These are phyloP conservation scores for Lactarius quietus DNA, from an alignment of 768 basidiomycete genomes.

Conservation along the genomic window DNA sequence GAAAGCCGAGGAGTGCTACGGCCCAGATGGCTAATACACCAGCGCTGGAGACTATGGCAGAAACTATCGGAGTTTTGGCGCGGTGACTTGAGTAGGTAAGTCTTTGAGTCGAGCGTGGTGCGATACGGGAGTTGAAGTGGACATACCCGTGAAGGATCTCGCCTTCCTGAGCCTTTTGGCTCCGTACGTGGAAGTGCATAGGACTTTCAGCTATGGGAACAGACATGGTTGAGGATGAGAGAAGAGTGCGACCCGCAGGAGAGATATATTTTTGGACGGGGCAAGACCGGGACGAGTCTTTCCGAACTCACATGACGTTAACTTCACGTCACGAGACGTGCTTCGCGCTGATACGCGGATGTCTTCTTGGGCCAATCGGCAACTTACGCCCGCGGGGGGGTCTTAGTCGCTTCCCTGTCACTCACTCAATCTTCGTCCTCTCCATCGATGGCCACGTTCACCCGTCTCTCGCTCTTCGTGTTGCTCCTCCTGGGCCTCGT, in stretches of 20 bases:
- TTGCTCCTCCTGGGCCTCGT: neutral
- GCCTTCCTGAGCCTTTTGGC: neutral
- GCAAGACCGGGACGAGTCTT: neutral
- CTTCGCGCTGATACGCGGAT: neutral
- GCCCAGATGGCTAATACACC: slow-evolving; percentile 18
- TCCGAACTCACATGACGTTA: slow-evolving; percentile 1
- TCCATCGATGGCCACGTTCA: neutral
- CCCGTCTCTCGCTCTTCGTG: neutral
- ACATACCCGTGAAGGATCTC: slow-evolving; percentile 20
- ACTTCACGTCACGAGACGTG: neutral
- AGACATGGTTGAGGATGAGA: neutral
- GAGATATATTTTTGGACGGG: neutral
- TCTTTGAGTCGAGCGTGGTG: neutral
- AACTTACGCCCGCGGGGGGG: neutral
- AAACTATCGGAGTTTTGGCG: slow-evolving; percentile 23
- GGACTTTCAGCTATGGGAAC: too few species aligned
- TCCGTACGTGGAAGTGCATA: neutral
- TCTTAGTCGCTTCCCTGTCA: neutral
- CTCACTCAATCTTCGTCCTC: neutral
- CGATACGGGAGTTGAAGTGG: too few species aligned
- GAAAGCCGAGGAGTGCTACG: slow-evolving; percentile 13
- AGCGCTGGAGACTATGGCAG: slow-evolving; percentile 20
- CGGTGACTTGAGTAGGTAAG: slow-evolving; percentile 13
- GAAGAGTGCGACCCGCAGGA: neutral
- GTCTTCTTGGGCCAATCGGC: neutral